A percentile compares a stretch with the other conserved stretches of the same genome.
phyloP scores from a whole-genome alignment of 2,329 filamentous ascomycete genomes.

The Verticillium nonalfalfae region DNA sequence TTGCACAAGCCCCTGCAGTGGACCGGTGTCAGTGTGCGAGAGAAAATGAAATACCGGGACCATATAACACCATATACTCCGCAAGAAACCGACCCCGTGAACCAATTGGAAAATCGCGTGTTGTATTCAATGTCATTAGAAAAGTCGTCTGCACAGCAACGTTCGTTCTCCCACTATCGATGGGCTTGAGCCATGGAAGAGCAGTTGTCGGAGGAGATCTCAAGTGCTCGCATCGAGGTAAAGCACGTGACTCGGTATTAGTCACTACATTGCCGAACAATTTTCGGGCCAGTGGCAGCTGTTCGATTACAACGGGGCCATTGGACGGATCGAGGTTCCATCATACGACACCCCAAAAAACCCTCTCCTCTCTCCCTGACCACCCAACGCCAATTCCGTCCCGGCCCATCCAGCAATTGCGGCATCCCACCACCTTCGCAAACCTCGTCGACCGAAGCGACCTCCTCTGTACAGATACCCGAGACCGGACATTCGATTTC shows the following conservation, averaged over 20 bases:
- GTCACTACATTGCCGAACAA: conserved; percentile 2
- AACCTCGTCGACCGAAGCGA: conserved; percentile 24
- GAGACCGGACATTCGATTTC: conserved; percentile 8
- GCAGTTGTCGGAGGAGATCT: neutral
- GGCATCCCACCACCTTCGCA: conserved; percentile 1
- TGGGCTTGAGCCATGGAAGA: neutral
- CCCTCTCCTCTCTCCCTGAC: conserved; percentile 9
- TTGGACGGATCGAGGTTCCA: neutral
- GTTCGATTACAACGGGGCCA: neutral
- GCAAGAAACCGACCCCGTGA: too few relatives aligned
- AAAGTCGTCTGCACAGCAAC: too few relatives aligned
- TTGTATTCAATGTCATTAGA: too few relatives aligned
- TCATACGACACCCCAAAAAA: conserved; percentile 14
- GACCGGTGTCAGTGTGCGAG: too few relatives aligned
- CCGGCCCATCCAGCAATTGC: neutral
- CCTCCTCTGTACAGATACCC: conserved; percentile 10
- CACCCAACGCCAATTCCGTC: conserved; percentile 3
- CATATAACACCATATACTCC: too few relatives aligned
- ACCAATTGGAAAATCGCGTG: too few relatives aligned
- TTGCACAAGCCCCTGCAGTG: too few relatives aligned
- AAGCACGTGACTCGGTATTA: conserved; percentile 1
- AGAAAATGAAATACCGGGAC: too few relatives aligned
- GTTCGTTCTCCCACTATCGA: neutral
- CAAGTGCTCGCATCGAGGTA: neutral
- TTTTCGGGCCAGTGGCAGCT: conserved; percentile 6